Evolutionary conservation across 2,329 filamentous ascomycete genomes (phyloP).

Genomic region (Trichoderma atrobrunneum): DNA sequence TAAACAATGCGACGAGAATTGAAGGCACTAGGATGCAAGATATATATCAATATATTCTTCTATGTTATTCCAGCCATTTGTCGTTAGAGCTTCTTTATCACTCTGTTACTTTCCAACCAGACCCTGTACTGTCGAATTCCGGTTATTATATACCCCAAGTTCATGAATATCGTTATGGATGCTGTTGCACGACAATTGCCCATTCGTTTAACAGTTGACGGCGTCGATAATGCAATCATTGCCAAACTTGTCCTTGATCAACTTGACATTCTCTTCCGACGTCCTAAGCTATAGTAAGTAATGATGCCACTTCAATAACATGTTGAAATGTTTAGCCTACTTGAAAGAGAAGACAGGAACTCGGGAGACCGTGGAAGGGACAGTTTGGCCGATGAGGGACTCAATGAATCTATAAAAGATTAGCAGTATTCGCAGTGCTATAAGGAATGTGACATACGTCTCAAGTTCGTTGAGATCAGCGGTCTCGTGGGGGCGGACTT

Average conservation of each 20-base stretch:
- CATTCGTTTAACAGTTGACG: neutral
- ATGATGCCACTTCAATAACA: neutral
- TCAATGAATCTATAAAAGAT: neutral
- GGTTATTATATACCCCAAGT: neutral
- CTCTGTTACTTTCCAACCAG: neutral
- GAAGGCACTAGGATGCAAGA: neutral
- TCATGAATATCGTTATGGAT: neutral
- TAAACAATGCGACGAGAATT: neutral
- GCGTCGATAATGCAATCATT: neutral
- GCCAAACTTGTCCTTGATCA: neutral
- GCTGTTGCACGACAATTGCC: neutral
- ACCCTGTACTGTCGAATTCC: neutral
- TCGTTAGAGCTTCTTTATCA: neutral
- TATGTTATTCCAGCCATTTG: neutral
- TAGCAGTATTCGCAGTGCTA: neutral
- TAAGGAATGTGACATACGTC: neutral
- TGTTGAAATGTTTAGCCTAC: neutral
- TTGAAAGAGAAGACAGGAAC: constrained; percentile 1
- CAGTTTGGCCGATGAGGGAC: neutral
- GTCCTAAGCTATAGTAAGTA: neutral
- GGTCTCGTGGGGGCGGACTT: neutral
- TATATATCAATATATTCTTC: neutral
- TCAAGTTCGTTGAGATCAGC: neutral
- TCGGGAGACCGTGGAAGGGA: neutral
- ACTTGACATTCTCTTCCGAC: neutral